Conservation (phyloP, 2,329 filamentous ascomycete species). For the Tolypocladium cylindrosporum region DNA sequence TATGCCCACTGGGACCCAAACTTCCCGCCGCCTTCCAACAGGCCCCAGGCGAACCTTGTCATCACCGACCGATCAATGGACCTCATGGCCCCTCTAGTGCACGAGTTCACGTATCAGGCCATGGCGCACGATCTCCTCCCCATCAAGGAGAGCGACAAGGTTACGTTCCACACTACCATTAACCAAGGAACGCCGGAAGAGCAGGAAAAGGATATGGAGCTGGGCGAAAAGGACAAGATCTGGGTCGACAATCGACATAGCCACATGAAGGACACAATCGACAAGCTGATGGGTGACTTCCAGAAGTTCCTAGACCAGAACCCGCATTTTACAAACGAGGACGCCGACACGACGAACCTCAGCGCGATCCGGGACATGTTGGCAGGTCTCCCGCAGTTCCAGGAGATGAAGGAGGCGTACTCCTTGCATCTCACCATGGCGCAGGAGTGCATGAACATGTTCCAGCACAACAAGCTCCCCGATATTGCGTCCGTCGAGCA, state of each 20-base stretch:
- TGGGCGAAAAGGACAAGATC: slow-evolving; percentile 81
- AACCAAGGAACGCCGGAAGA: slow-evolving; percentile 63
- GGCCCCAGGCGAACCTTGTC: slow-evolving; percentile 73
- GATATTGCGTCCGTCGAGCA: slow-evolving; percentile 87
- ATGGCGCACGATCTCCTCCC: slow-evolving; percentile 93
- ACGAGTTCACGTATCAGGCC: slow-evolving; percentile 97
- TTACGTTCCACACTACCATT: slow-evolving; percentile 71
- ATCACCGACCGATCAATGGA: slow-evolving; percentile 94
- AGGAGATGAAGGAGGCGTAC: slow-evolving; percentile 91
- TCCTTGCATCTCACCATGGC: slow-evolving; percentile 94
- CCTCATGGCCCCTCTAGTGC: slow-evolving; percentile 72
- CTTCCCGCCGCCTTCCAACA: slow-evolving; percentile 69
- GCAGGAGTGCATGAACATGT: slow-evolving; percentile 91
- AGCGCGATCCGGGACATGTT: slow-evolving; percentile 97
- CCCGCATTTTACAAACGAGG: slow-evolving; percentile 76
- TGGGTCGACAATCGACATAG: slow-evolving; percentile 92
- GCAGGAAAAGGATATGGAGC: slow-evolving; percentile 83
- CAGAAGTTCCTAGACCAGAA: slow-evolving; percentile 85
- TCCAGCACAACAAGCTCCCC: slow-evolving; percentile 72
- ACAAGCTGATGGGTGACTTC: slow-evolving; percentile 87
- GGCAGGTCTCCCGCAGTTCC: slow-evolving; percentile 86
- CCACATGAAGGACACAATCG: slow-evolving; percentile 97
- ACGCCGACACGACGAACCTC: slow-evolving; percentile 61
- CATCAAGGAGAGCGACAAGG: slow-evolving; percentile 80
- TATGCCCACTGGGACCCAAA: slow-evolving; percentile 77